These are phyloP conservation scores for Phytopythium sindhum DNA, from an alignment of 352 stramenopile genomes.

Conservation along the genomic window DNA sequence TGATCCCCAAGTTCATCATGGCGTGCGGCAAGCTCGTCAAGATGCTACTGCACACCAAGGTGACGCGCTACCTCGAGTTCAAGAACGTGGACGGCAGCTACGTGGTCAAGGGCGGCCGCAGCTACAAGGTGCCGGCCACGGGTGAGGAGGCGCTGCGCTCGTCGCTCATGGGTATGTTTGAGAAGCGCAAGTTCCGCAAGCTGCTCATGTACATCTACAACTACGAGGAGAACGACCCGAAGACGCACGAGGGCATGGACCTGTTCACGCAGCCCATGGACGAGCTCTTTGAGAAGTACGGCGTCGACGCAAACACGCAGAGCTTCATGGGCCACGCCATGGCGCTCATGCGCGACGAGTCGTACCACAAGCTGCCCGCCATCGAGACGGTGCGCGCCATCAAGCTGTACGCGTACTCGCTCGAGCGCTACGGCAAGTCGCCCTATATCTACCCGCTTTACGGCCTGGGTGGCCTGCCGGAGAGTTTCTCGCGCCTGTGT, in stretches of 20 bases:
- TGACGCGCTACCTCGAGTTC: constrained; percentile 99
- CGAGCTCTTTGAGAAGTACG: constrained; percentile 98
- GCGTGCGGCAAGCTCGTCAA: constrained; percentile 99
- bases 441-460: constrained; percentile 99
- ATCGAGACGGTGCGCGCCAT: constrained; percentile 95
- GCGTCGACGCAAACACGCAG: constrained; percentile 96
- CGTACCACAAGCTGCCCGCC: constrained; percentile 82
- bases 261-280: constrained; percentile 97
- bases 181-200: constrained; percentile 98
- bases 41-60: constrained; percentile 96
- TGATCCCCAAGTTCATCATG: constrained; percentile 99
- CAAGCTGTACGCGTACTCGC: constrained; percentile 98
- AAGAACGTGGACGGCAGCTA: constrained; percentile 99
- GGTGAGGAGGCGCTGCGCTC: constrained; percentile 95
- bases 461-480: constrained; percentile 96
- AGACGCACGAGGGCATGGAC: constrained; percentile 90
- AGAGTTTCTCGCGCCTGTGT: constrained; percentile 98
- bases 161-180: constrained; percentile 98
- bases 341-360: constrained; percentile 95
- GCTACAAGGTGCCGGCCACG: constrained; percentile 97
- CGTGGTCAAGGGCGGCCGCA: constrained; percentile 96
- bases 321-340: constrained; percentile 99
- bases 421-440: constrained; percentile 95
- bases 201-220: constrained; percentile 98
- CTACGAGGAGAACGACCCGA: constrained; percentile 93